These are phyloP conservation scores for Boletus pseudopeckii DNA, from an alignment of 768 basidiomycete genomes.

Conservation along the genomic window DNA sequence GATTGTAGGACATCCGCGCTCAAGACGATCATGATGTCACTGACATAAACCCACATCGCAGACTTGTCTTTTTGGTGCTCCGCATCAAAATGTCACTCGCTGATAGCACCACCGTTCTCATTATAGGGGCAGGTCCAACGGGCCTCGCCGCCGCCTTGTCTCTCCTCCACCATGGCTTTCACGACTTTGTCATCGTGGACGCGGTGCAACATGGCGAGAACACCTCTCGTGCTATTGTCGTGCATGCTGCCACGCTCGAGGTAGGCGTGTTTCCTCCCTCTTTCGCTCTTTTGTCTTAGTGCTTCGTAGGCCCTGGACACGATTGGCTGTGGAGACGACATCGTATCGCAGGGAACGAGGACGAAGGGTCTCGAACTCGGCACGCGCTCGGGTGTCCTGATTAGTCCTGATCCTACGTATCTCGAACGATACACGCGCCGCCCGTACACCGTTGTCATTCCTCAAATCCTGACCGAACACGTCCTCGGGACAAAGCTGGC, in stretches of 20 bases:
- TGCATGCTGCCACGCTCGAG: constrained; percentile 56
- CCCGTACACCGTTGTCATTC: constrained; percentile 41
- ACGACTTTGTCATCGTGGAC: constrained; percentile 46
- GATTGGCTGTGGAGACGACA: constrained; percentile 39
- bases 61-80: not conserved
- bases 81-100: constrained; percentile 29
- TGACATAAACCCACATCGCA: no score
- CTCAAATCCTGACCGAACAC: constrained; percentile 47
- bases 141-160: constrained; percentile 49
- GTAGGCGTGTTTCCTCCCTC: constrained; percentile 18
- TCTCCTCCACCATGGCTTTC: constrained; percentile 40
- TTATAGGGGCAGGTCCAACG: constrained; percentile 51
- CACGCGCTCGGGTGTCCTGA: constrained; percentile 29
- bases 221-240: constrained; percentile 44
- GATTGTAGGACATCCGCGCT: no score
- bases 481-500: constrained; percentile 35
- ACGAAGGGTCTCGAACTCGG: constrained; percentile 23
- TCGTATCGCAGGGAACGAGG: constrained; percentile 40
- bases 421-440: constrained; percentile 44
- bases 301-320: constrained; percentile 34
- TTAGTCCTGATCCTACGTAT: constrained; percentile 30
- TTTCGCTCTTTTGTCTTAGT: not conserved
- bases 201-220: constrained; percentile 33
- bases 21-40: no score
- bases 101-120: constrained; percentile 39